Base-by-base conservation (phyloP, 805 yeast species). In the Metschnikowia amazonensis region DNA sequence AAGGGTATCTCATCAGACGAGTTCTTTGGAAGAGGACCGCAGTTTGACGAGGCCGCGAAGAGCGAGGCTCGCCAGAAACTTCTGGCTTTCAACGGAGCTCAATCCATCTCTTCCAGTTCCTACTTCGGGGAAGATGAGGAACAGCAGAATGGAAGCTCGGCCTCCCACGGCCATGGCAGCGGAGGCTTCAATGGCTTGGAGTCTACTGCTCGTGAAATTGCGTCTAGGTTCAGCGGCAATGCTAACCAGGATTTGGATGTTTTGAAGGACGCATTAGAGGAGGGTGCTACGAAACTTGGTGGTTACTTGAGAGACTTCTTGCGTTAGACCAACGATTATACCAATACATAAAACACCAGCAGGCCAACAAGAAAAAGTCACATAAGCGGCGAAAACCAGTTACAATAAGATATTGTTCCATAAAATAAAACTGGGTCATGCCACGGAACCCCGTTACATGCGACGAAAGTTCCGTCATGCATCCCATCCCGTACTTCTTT, bases 1-100 rank as follows among this genome's bases (percentile, higher is more conserved):
- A 92, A 88, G 76, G 96, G 90, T 39, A 94, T 94, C 52, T 94
- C 98, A 0, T 90, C 97, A 1, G 98, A 94, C 67, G 95, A 90
- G 69, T 81, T 79, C 59, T 94, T 94, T 65, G 97, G 97, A 16
- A 82, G 96, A 60, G 92, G 90, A 35, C 76, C 75, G 2, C 70
- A 81, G 21, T 88, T 79, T 60, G 97, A 89, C 59, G 85, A 86
- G 53, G 74, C 73, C 2, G 86, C 87, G 32, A 84, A 84, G 45
- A 76, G 75, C 37, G 97, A 89, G 65, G 97, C 97, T 1, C 76
- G 77, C 52, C 61, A 78, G n/a, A 90, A 94, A 59, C 72, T 94
- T 45, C 89, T 84, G 63, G 70, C 84, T 3, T 94, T 87, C 67
- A 80, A 79, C 48, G 94, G 92, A 45, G 95, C 98, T 1, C 84